Evolutionary conservation across 352 stramenopile species (phyloP), one percentile per base, ranked within the genome.

Genomic region (Globisporangium lucens): DNA sequence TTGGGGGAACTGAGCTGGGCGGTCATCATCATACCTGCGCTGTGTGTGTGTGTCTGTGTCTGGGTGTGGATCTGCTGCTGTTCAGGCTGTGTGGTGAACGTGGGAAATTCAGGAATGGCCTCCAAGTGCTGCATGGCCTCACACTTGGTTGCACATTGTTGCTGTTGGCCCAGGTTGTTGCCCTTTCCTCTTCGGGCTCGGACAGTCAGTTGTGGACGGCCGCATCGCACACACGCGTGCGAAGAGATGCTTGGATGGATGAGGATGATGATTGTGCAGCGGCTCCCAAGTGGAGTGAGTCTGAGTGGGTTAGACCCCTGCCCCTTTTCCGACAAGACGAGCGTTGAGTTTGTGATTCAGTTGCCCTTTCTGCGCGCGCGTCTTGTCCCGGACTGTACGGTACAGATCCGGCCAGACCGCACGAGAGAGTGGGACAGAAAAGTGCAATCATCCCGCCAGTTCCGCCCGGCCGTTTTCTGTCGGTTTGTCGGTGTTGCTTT

Each of bases 1-100:
- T 65, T 65, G 4, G 59, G 59, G 59, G 59, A 65, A 43, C 59
- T 56, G 59, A 41, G 59, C 43, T 65, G 59, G 33, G 59, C 59
- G 30, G 59, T 65, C 59, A 65, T 65, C 59, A 65, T 65, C 59
- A 65, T 65, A 10, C 4, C 27, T 27, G 22, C 24, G 36, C 17
- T 63, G 27, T 58, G n/a, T 20, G 24, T 63, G 27, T 58, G n/a
- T 20, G 24, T 6, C 2, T 35, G 30, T 35, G 30, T 35, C 2
- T 35, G 30, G 2, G 30, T 35, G 30, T 3, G 30, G 30, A 35
- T 38, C 33, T 38, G 33, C 2, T 8, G 29, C 15, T 41, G 5
- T 41, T 46, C 38, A 46, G 38, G 38, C 1, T 29, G 29, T 29
- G 53, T 10, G 17, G 7, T 24, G 30, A 24, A 24, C 0, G 55